Base-by-base conservation (phyloP, 2,329 filamentous ascomycete species). In the Bipolaris bicolor region DNA sequence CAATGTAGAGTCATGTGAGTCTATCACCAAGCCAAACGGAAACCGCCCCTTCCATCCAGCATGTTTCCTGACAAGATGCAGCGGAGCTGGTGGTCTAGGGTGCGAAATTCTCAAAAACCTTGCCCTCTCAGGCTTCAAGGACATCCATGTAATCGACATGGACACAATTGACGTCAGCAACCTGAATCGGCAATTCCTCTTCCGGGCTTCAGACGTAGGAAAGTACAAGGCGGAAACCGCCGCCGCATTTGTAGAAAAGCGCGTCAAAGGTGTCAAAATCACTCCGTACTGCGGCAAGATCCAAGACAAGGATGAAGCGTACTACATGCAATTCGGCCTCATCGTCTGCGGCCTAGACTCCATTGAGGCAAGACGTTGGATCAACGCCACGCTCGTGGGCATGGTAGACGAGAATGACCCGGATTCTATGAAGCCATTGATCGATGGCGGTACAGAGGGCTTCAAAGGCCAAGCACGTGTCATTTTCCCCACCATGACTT, bases 141-240 rank as follows among this genome's bases (percentile, higher is more conserved):
- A 97, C 71, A 97, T 99, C 66, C 92, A 99, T 80, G 95, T 99
- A 57, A 98, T 99, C 69, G 95, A 99, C 79, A 99, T 99, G 95
- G 91, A 99, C 77, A 99, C 94, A 1, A 99, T 99, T 76, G 95
- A 99, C 73, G 94, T 99, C 59, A 97, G 93, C 49, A 99, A 99
- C 76, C 84, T 99, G 20, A 99, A 99, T 78, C 90, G 95, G 40
- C 95, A 99, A 71, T 99, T 99, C 73, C 86, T 99, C 57, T 99
- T 99, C 78, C 91, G 95, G 20, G 86, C 93, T 68, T 83, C 87
- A 58, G 95, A 99, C 75, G 94, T 99, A 26, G 95, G 96, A 36
- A 94, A 92, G 71, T 91, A 85, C 66, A 99, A 99, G 79, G 95
- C 96, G 48, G 91, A 95, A 72, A 91, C 97, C 41, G 95, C 95